phyloP scores from a whole-genome alignment of 345 rosid genomes.

The Cardamine resedifolia region DNA sequence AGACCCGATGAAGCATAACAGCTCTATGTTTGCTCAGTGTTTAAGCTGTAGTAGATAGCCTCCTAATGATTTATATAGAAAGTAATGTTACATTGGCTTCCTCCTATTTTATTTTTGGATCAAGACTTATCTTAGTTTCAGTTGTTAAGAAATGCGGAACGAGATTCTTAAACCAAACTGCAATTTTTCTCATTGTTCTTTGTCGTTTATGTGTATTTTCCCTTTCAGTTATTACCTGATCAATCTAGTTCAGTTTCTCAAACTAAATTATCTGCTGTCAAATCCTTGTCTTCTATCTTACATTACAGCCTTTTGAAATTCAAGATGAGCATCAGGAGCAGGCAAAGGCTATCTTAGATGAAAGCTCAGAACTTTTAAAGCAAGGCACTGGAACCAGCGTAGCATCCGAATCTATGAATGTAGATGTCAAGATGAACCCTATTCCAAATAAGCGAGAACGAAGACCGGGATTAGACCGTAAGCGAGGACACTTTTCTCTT shows the following conservation, averaged over 20 bases:
- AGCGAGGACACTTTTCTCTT: conserved; percentile 69
- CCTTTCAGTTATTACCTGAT: background rate
- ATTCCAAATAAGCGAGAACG: conserved; percentile 50
- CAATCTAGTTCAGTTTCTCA: background rate
- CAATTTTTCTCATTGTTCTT: background rate
- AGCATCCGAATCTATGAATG: conserved; percentile 17
- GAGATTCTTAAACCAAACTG: background rate
- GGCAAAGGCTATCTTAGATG: conserved; percentile 49
- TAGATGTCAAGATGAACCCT: conserved; percentile 33
- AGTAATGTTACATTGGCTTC: background rate
- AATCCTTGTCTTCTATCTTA: conserved; percentile 12
- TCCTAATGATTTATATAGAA: background rate
- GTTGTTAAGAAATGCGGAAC: background rate
- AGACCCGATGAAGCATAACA: background rate
- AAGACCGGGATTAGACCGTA: conserved; percentile 68
- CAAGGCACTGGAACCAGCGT: conserved; percentile 21
- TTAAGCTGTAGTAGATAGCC: conserved; percentile 5
- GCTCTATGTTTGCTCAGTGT: background rate
- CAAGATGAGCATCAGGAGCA: conserved; percentile 54
- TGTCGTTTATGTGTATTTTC: background rate
- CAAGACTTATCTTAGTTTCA: background rate
- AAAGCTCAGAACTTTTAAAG: conserved; percentile 35
- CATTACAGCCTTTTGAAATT: conserved; percentile 58
- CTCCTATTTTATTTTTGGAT: background rate
- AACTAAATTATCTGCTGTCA: background rate